These are phyloP conservation scores for Fusarium bactridioides DNA, from an alignment of 2,329 filamentous ascomycete species.

Conservation along the genomic window DNA sequence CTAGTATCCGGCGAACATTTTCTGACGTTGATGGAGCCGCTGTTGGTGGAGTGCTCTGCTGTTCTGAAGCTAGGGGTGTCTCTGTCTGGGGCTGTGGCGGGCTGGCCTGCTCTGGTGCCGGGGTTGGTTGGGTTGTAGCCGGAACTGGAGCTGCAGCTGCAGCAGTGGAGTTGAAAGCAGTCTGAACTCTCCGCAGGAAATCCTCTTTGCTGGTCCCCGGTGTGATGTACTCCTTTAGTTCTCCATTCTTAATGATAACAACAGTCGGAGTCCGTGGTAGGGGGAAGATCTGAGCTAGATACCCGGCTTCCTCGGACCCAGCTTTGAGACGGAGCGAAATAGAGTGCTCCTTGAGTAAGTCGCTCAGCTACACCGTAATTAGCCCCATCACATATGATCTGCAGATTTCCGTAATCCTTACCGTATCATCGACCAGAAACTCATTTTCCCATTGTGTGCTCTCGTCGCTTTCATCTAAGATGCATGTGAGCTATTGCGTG, in stretches of 20 bases:
- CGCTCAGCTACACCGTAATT: conserved; percentile 56
- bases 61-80: conserved; percentile 22
- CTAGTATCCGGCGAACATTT: conserved; percentile 51
- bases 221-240: conserved; percentile 78
- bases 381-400: conserved; percentile 2
- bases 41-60: conserved; percentile 32
- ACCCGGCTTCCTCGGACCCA: conserved; percentile 81
- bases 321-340: conserved; percentile 75
- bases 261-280: conserved; percentile 80
- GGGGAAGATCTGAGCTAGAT: conserved; percentile 83
- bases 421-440: conserved; percentile 66
- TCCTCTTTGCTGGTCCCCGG: conserved; percentile 70
- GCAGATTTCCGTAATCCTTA: conserved; percentile 45
- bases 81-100: conserved; percentile 32
- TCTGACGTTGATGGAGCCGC: conserved; percentile 42
- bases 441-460: conserved; percentile 78
- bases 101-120: conserved; percentile 19
- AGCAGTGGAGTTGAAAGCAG: conserved; percentile 44
- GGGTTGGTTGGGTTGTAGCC: conserved; percentile 4
- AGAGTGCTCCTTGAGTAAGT: conserved; percentile 66
- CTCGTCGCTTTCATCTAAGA: conserved; percentile 61
- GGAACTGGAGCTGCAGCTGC: conserved; percentile 1
- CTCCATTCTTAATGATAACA: conserved; percentile 80
- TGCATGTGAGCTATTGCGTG: conserved; percentile 22
- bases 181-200: conserved; percentile 60